Evolutionary conservation across 2,329 filamentous ascomycete genomes (phyloP), one percentile per base, ranked within the genome.

Genomic region (Triangularia setosa): DNA sequence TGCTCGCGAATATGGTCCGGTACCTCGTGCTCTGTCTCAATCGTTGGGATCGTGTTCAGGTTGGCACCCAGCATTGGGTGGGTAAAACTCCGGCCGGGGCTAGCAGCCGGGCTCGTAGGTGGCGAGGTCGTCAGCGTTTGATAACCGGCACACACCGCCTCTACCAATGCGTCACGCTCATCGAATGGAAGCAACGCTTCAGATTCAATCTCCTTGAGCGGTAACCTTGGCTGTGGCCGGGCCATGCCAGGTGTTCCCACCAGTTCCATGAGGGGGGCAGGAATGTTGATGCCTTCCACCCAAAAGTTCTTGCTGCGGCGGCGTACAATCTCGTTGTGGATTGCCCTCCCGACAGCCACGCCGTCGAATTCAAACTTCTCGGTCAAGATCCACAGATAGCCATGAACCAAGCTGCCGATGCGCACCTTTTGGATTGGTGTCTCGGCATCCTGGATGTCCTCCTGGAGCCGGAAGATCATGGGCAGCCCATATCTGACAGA

Each of bases 381-480:
- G 4, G 85, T 87, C 66, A 97, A 74, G 0, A 87, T 85, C 89
- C 91, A 94, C 64, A 97, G 87, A 75, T 97, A 97, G 8, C 92
- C 93, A 72, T 96, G 91, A 59, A 94, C 91, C 63, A 98, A 79
- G 73, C 90, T 93, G 28, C 91, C 92, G 53, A 96, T 81, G 53
- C 91, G 89, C 44, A 96, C 85, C 73, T 94, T 95, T 28, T 89
- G 84, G 52, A 86, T 75, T 0, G 90, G 87, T 24, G 84, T 84
- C 56, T 88, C 86, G 2, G 88, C 81, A 7, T 85, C 84, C 62
- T 86, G 83, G 30, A 95, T 90, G 67, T 95, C 92, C 72, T 96
- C 92, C 75, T 97, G 93, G 1, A 98, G 83, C 55, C 90, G 86
- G 75, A 96, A 87, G 11, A 97, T 84, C 93, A 97, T 97, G 1